Conservation (phyloP, 2,329 filamentous ascomycete species). For the Clarireedia monteithiana region DNA sequence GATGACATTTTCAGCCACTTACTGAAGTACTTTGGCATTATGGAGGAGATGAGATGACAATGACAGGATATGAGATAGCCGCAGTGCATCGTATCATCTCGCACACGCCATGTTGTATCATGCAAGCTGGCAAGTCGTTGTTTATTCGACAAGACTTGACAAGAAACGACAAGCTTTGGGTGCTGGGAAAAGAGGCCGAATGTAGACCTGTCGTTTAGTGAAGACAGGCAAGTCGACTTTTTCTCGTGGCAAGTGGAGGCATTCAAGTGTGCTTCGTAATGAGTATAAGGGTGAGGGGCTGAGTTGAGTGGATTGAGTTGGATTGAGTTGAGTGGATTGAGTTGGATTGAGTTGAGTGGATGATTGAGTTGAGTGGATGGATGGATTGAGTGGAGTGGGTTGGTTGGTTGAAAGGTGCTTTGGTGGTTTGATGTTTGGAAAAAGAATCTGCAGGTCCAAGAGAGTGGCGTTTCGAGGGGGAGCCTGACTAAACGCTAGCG, state of each 20-base stretch:
- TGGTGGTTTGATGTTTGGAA: no score
- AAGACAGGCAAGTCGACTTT: not conserved
- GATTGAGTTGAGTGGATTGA: no score
- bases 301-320: no score
- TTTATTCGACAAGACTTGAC: not conserved
- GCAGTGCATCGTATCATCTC: not conserved
- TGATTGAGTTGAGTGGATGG: no score
- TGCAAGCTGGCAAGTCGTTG: not conserved
- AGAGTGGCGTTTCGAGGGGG: no score
- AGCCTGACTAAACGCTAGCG: no score
- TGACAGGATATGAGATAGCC: not conserved
- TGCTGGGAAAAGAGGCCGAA: slow-evolving; percentile 1
- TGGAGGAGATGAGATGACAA: not conserved
- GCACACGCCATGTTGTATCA: not conserved
- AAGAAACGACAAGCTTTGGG: not conserved
- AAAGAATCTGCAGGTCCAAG: no score
- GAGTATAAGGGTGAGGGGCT: no score
- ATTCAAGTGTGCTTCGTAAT: not conserved
- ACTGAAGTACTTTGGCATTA: not conserved
- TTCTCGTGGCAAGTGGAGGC: not conserved
- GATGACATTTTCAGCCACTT: no score
- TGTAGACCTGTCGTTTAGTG: not conserved
- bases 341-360: no score
- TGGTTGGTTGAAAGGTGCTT: no score
- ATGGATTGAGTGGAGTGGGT: no score